These are phyloP conservation scores for Graphilbum ipis-grandicollis DNA, from an alignment of 2,329 filamentous ascomycete species.

Conservation along the genomic window DNA sequence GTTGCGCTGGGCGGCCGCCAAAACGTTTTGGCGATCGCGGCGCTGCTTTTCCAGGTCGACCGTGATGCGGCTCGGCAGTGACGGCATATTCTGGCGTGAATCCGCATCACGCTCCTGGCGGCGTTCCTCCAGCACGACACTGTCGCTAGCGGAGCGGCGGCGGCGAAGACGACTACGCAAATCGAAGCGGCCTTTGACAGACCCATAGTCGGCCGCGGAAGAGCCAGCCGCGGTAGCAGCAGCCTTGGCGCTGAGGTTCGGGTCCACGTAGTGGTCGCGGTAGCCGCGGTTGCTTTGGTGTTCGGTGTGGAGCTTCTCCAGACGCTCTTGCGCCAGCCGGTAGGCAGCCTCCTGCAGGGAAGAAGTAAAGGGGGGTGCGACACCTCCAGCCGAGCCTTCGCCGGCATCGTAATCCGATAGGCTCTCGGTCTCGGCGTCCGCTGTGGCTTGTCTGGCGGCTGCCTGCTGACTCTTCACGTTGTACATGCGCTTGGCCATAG, in stretches of 20 bases:
- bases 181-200: conserved; percentile 23
- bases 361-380: conserved; percentile 24
- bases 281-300: conserved; percentile 44
- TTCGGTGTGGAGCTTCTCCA: conserved; percentile 65
- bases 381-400: conserved; percentile 16
- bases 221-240: conserved; percentile 2
- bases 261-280: conserved; percentile 53
- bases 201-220: background rate
- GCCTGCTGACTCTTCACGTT: conserved; percentile 38
- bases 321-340: conserved; percentile 65
- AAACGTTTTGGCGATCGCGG: conserved; percentile 55
- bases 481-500: conserved; percentile 84
- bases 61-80: conserved; percentile 2
- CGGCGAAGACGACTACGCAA: conserved; percentile 38
- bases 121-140: conserved; percentile 43
- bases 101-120: conserved; percentile 48
- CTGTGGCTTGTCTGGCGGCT: conserved; percentile 29
- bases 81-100: conserved; percentile 24
- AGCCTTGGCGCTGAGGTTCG: conserved; percentile 19
- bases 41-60: conserved; percentile 59
- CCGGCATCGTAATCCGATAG: no score
- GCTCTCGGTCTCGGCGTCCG: no score
- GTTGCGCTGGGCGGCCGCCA: conserved; percentile 69
- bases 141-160: conserved; percentile 48
- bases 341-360: conserved; percentile 77